These are phyloP conservation scores for Aspergillus biplanus DNA, from an alignment of 495 filamentous ascomycete genomes.

Conservation along the genomic window DNA sequence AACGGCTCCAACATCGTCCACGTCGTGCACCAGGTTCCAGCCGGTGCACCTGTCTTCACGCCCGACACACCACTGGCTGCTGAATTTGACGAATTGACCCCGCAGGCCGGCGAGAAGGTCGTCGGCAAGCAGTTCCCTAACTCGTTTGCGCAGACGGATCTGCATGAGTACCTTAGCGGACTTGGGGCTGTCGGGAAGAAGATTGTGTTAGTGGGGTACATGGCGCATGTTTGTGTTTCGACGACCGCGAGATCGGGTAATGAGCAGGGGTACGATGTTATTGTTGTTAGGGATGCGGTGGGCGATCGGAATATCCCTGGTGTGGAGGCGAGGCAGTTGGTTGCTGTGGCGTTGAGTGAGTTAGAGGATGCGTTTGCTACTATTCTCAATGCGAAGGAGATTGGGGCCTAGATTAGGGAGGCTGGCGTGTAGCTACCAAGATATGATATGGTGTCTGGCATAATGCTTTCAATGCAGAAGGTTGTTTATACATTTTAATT, in stretches of 20 bases:
- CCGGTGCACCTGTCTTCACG: slow-evolving; percentile 65
- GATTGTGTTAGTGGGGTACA: slow-evolving; percentile 57
- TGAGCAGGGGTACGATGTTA: slow-evolving; percentile 61
- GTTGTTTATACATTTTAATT: too few species aligned
- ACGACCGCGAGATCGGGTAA: slow-evolving; percentile 58
- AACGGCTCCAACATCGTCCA: slow-evolving; percentile 56
- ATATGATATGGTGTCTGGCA: too few species aligned
- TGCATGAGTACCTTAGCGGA: slow-evolving; percentile 42
- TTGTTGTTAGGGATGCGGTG: slow-evolving; percentile 58
- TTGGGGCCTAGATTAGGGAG: too few species aligned
- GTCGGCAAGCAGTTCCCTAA: slow-evolving; percentile 51
- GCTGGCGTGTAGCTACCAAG: too few species aligned
- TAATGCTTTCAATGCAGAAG: too few species aligned
- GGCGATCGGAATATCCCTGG: slow-evolving; percentile 64
- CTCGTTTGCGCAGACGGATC: slow-evolving; percentile 50
- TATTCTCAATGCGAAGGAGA: slow-evolving; percentile 41
- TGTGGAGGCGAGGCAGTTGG: slow-evolving; percentile 41
- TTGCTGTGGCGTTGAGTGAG: slow-evolving; percentile 45
- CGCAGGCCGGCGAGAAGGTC: slow-evolving; percentile 49
- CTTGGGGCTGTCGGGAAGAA: slow-evolving; percentile 45
- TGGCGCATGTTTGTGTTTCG: slow-evolving; percentile 66
- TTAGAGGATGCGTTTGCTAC: slow-evolving; percentile 53
- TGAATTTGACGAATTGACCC: slow-evolving; percentile 55
- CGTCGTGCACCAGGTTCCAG: slow-evolving; percentile 55
- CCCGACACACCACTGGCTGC: slow-evolving; percentile 53